Conservation (phyloP, 352 stramenopile species). For the Pythium biforme region DNA sequence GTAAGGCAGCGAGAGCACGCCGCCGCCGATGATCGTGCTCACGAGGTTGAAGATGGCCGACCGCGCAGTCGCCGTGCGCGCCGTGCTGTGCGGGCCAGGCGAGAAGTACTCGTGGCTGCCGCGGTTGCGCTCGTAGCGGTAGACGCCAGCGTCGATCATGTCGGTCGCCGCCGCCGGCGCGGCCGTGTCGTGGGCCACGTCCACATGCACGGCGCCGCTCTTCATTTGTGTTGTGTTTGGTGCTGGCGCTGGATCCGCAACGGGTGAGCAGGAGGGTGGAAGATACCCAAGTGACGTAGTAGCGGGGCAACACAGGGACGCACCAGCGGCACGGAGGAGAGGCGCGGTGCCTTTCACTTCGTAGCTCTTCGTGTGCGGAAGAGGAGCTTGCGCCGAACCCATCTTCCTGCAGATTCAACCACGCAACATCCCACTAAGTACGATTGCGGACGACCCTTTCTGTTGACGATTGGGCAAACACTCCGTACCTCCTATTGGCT, state of each 20-base stretch:
- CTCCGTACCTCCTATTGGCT: neutral
- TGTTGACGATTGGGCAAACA: slow-evolving; percentile 28
- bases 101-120: slow-evolving; percentile 79
- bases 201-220: slow-evolving; percentile 15
- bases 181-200: slow-evolving; percentile 12
- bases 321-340: neutral
- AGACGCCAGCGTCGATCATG: slow-evolving; percentile 67
- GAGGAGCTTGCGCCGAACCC: slow-evolving; percentile 6
- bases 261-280: neutral
- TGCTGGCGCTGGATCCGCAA: neutral
- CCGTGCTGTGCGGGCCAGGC: slow-evolving; percentile 51
- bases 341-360: neutral
- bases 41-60: slow-evolving; percentile 88
- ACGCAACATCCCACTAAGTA: slow-evolving; percentile 9
- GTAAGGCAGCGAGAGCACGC: slow-evolving; percentile 84
- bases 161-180: neutral
- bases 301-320: neutral
- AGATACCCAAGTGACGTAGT: neutral
- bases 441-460: slow-evolving; percentile 3
- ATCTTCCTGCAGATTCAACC: slow-evolving; percentile 14
- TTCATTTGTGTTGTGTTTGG: slow-evolving; percentile 4
- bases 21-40: slow-evolving; percentile 87
- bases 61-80: slow-evolving; percentile 65
- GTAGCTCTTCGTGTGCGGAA: slow-evolving; percentile 1
- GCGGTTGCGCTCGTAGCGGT: slow-evolving; percentile 72